Conservation (phyloP, 371 early-diverging fungal species). For the Dichotomocladium elegans region DNA sequence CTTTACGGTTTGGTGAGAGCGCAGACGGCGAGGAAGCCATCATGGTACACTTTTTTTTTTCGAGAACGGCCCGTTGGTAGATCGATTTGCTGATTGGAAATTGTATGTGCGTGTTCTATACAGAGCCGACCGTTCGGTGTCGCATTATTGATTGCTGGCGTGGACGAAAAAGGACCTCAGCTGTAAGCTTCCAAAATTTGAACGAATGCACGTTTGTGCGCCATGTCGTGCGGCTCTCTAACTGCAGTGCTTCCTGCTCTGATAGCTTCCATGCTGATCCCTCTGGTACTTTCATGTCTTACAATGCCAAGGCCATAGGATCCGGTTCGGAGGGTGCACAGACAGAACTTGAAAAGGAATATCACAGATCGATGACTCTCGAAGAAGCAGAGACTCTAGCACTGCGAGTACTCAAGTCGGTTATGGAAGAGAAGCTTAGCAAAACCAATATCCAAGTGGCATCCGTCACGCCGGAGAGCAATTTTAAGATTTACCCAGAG, state of each 20-base stretch:
- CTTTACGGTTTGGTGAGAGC: slow-evolving; percentile 95
- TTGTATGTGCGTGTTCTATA: background rate
- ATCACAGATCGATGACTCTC: slow-evolving; percentile 83
- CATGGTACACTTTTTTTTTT: slow-evolving; percentile 66
- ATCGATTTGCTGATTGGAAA: too few species aligned
- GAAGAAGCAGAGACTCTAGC: slow-evolving; percentile 87
- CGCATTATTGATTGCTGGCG: slow-evolving; percentile 95
- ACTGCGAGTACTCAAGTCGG: slow-evolving; percentile 97
- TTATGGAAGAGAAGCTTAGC: slow-evolving; percentile 99
- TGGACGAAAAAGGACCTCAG: slow-evolving; percentile 97
- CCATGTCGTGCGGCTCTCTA: too few species aligned
- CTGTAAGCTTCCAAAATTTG: too few species aligned
- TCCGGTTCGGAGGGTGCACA: slow-evolving; percentile 99
- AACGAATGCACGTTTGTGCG: too few species aligned
- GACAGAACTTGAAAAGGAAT: slow-evolving; percentile 95
- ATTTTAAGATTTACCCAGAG: slow-evolving; percentile 76
- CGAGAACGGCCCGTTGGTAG: background rate
- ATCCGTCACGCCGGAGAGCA: slow-evolving; percentile 76
- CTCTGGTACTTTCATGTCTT: slow-evolving; percentile 92
- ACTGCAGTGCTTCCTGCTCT: too few species aligned
- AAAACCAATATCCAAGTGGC: slow-evolving; percentile 95
- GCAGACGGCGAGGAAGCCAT: slow-evolving; percentile 94
- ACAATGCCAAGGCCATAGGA: slow-evolving; percentile 96
- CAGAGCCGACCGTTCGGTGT: slow-evolving; percentile 99
- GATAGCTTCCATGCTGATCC: slow-evolving; percentile 91